Evolutionary conservation across 176 grass and related monocot species (phyloP).

Genomic region (Microstegium vimineum): DNA sequence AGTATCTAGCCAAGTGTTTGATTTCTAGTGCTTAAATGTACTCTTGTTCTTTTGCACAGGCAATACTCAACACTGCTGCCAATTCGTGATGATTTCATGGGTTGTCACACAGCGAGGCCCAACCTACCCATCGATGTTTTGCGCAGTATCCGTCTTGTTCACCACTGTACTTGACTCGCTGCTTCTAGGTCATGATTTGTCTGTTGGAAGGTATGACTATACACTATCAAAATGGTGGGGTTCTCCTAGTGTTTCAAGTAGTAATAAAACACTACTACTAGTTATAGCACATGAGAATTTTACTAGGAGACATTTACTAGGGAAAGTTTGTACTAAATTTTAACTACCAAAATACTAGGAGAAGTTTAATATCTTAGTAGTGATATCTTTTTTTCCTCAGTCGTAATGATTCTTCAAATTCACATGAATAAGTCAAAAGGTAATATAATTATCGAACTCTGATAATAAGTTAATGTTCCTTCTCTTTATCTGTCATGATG

Average conservation of each 20-base stretch:
- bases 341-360: no score
- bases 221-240: no score
- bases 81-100: constrained; percentile 52
- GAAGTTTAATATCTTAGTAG: no score
- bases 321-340: no score
- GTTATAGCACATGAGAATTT: no score
- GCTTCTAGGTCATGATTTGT: constrained; percentile 39
- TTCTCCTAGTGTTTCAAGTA: no score
- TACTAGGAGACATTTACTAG: no score
- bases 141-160: constrained; percentile 38
- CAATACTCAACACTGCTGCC: constrained; percentile 38
- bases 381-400: neutral
- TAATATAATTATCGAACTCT: neutral
- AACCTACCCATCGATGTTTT: constrained; percentile 43
- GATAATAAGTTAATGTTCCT: neutral
- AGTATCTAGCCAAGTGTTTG: neutral
- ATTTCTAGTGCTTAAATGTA: neutral
- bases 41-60: neutral
- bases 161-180: constrained; percentile 33
- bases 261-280: no score
- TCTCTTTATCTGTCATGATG: neutral
- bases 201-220: constrained; percentile 30
- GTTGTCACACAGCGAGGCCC: constrained; percentile 34
- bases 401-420: neutral
- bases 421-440: no score